Conservation (phyloP, 768 basidiomycete genomes). For the Suillus occidentalis region DNA sequence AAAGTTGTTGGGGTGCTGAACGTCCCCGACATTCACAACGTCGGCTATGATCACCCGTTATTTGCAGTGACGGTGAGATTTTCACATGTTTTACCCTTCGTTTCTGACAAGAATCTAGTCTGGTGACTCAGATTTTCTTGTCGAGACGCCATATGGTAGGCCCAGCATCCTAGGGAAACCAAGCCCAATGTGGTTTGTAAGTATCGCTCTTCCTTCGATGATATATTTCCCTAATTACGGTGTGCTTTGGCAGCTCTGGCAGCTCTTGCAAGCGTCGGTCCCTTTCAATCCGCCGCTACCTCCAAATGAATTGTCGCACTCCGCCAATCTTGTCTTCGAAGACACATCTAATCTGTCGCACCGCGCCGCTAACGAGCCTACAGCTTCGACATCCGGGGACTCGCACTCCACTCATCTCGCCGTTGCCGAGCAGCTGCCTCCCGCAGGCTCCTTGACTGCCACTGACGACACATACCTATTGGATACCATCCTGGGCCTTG, state of each 20-base stretch:
- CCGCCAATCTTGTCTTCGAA: neutral
- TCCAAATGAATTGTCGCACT: neutral
- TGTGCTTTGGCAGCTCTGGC: neutral
- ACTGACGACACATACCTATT: neutral
- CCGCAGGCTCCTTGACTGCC: neutral
- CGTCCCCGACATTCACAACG: neutral
- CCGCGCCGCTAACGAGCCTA: neutral
- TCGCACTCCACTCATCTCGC: neutral
- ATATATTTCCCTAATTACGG: neutral
- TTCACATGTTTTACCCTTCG: neutral
- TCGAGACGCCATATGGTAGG: neutral
- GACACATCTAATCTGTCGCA: neutral
- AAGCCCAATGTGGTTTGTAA: neutral
- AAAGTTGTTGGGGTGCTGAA: neutral
- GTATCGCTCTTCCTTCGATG: neutral
- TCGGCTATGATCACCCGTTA: neutral
- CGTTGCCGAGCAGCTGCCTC: neutral
- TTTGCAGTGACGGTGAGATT: neutral
- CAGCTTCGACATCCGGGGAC: neutral
- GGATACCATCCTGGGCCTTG: neutral
- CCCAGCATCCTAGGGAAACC: neutral
- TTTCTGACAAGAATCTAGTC: neutral
- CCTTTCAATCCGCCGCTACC: neutral
- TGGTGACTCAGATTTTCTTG: neutral
- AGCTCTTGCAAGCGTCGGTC: neutral